Conservation (phyloP, 129 eudicot species). For the Flaveria sonorensis region DNA sequence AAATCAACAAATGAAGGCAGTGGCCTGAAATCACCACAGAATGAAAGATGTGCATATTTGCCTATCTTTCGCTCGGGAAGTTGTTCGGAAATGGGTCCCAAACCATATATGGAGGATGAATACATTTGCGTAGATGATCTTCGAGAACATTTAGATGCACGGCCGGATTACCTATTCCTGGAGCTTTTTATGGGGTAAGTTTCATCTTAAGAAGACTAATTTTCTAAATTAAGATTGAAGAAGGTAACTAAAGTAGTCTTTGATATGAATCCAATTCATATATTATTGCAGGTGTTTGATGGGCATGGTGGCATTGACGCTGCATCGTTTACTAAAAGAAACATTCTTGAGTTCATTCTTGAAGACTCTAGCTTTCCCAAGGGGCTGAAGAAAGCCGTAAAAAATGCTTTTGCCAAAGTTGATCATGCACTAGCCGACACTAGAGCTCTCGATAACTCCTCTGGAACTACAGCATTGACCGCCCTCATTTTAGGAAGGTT, state of each 20-base stretch:
- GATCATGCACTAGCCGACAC: slow-evolving; percentile 81
- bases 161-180: slow-evolving; percentile 46
- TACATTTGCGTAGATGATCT: slow-evolving; percentile 80
- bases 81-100: slow-evolving; percentile 87
- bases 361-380: slow-evolving; percentile 65
- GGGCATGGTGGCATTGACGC: slow-evolving; percentile 93
- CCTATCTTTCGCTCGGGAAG: slow-evolving; percentile 77
- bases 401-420: slow-evolving; percentile 70
- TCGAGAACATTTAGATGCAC: slow-evolving; percentile 43
- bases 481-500: slow-evolving; percentile 80
- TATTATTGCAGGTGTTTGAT: slow-evolving; percentile 64
- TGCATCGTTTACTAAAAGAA: slow-evolving; percentile 62
- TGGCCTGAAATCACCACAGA: slow-evolving; percentile 43
- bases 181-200: slow-evolving; percentile 88
- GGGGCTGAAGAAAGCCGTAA: slow-evolving; percentile 59
- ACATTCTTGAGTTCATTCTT: slow-evolving; percentile 61
- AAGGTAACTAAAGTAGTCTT: background rate
- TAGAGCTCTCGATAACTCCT: slow-evolving; percentile 60
- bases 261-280: background rate
- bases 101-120: slow-evolving; percentile 80
- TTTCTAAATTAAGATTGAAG: background rate
- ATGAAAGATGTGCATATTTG: slow-evolving; percentile 44
- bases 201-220: background rate
- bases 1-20: slow-evolving; percentile 14
- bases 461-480: slow-evolving; percentile 80